phyloP scores from a whole-genome alignment of 805 yeast genomes.

The Pichia deserticola region DNA sequence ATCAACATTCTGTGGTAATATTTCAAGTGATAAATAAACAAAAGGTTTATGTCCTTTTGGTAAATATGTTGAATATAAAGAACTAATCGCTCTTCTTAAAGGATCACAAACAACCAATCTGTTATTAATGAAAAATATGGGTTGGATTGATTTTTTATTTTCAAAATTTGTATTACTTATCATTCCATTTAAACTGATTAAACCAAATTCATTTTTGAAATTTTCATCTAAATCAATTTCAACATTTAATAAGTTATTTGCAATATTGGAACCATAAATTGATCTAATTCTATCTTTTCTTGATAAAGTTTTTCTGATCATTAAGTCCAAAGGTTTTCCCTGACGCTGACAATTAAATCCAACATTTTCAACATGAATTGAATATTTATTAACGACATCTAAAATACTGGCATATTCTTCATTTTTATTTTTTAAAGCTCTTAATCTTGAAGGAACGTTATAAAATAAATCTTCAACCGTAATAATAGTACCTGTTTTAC shows the following conservation, averaged over 20 bases:
- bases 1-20: slow-evolving; percentile 67
- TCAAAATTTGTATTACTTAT: slow-evolving; percentile 66
- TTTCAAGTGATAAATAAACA: slow-evolving; percentile 61
- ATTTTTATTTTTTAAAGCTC: slow-evolving; percentile 53
- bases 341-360: slow-evolving; percentile 75
- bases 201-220: slow-evolving; percentile 34
- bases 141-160: slow-evolving; percentile 56
- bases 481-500: slow-evolving; percentile 79
- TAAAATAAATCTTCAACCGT: slow-evolving; percentile 83
- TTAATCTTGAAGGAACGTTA: slow-evolving; percentile 72
- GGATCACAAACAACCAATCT: slow-evolving; percentile 82
- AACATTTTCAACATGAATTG: slow-evolving; percentile 61
- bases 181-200: slow-evolving; percentile 47
- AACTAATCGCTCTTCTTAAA: slow-evolving; percentile 55
- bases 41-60: slow-evolving; percentile 80
- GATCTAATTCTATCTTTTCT: slow-evolving; percentile 63
- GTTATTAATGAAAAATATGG: slow-evolving; percentile 78
- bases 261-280: slow-evolving; percentile 64
- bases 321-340: slow-evolving; percentile 51
- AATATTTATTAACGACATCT: slow-evolving; percentile 78
- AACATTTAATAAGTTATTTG: slow-evolving; percentile 53
- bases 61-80: slow-evolving; percentile 54
- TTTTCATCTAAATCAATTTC: slow-evolving; percentile 27
- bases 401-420: slow-evolving; percentile 75
- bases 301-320: slow-evolving; percentile 43